Evolutionary conservation across 1,284 basidiomycete species (phyloP).

Genomic region (Cerrena zonata): DNA sequence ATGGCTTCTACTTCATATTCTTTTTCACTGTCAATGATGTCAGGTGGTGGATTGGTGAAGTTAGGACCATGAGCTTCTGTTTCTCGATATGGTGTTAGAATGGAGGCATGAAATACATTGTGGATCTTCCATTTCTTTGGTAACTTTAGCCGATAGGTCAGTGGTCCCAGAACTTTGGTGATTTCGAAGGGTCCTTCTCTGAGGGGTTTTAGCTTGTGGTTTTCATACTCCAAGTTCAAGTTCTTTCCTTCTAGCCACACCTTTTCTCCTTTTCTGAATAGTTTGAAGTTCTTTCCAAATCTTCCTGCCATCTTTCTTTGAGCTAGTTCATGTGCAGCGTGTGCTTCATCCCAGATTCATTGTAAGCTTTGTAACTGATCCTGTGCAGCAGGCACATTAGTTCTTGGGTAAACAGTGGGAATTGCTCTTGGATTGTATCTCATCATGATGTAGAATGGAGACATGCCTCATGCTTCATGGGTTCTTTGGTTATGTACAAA

Average conservation of each 20-base stretch:
- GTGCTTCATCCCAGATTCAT: neutral
- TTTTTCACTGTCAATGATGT: constrained; percentile 11
- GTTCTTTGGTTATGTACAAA: neutral
- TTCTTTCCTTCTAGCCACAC: too few species aligned
- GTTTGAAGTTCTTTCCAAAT: neutral
- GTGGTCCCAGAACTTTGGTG: neutral
- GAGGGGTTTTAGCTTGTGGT: neutral
- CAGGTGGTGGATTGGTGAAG: constrained; percentile 5
- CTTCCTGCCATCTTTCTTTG: neutral
- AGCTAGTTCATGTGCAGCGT: neutral
- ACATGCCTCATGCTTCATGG: neutral
- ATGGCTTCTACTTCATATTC: constrained; percentile 13
- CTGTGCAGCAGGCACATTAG: neutral
- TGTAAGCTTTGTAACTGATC: neutral
- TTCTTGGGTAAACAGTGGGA: neutral
- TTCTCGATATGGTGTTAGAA: constrained; percentile 10
- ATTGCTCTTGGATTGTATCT: neutral
- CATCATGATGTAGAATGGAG: neutral
- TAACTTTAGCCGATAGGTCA: neutral
- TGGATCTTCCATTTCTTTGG: constrained; percentile 7
- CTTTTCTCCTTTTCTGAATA: neutral
- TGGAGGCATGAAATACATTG: constrained; percentile 9
- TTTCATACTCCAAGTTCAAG: neutral
- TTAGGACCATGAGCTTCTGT: constrained; percentile 10
- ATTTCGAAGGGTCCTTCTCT: neutral